Evolutionary conservation across 257 asterid species (phyloP).

Genomic region (Hygrophila difformis): DNA sequence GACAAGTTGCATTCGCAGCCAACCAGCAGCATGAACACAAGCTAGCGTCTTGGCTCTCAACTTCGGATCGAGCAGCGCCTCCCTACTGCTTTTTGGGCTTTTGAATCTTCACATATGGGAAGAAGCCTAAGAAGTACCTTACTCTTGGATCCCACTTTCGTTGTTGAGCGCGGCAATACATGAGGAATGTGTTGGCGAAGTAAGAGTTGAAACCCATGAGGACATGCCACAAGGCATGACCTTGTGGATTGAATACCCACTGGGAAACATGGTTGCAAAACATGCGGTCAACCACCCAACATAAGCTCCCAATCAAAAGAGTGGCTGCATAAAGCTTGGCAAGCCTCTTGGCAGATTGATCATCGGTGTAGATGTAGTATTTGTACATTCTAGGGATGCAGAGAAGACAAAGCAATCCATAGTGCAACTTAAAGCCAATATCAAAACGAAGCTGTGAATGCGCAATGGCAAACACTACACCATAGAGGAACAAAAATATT

Average conservation of each 20-base stretch:
- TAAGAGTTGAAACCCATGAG: slow-evolving; percentile 63
- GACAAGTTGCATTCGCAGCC: slow-evolving; percentile 20
- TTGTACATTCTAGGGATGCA: slow-evolving; percentile 65
- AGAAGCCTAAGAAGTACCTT: slow-evolving; percentile 27
- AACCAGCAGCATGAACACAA: no score
- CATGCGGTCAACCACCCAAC: slow-evolving; percentile 49
- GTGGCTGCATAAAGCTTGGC: slow-evolving; percentile 47
- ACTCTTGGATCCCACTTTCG: slow-evolving; percentile 54
- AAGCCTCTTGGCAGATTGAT: slow-evolving; percentile 40
- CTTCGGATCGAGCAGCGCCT: slow-evolving; percentile 5
- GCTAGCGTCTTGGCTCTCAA: not conserved
- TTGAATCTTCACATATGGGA: slow-evolving; percentile 54
- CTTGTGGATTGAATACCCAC: slow-evolving; percentile 53
- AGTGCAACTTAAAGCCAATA: slow-evolving; percentile 49
- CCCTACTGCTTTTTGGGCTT: slow-evolving; percentile 50
- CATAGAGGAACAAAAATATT: slow-evolving; percentile 56
- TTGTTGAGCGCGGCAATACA: slow-evolving; percentile 69
- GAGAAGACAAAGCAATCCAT: slow-evolving; percentile 58
- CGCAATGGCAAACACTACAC: slow-evolving; percentile 45
- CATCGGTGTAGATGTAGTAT: slow-evolving; percentile 53
- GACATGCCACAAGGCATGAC: slow-evolving; percentile 62
- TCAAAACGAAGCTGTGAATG: slow-evolving; percentile 48
- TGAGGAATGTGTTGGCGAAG: slow-evolving; percentile 52
- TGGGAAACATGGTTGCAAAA: slow-evolving; percentile 32
- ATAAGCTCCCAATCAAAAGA: slow-evolving; percentile 31